Percentiles rank a stretch among this genome's conserved stretches.
phyloP scores from a whole-genome alignment of 331 rosid genomes.

The Cydonia oblonga region DNA sequence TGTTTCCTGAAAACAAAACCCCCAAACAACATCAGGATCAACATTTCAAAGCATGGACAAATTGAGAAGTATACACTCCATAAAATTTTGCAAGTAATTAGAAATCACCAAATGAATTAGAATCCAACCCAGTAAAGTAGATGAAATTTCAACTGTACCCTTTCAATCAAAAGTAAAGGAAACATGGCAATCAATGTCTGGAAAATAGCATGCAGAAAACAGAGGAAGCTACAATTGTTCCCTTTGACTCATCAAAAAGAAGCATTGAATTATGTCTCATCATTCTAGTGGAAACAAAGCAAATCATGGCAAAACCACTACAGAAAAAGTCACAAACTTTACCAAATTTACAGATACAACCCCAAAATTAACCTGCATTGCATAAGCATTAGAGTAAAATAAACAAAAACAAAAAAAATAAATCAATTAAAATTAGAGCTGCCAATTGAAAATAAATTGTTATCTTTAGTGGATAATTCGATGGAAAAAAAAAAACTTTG shows the following conservation, averaged over 20 bases:
- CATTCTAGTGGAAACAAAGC: conserved; percentile 21
- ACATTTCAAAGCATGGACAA: conserved; percentile 8
- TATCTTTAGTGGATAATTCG: not conserved
- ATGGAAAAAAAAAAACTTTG: not conserved
- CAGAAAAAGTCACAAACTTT: conserved; percentile 20
- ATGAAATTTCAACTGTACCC: not conserved
- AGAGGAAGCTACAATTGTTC: not conserved
- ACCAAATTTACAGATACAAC: conserved; percentile 1
- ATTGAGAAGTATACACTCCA: conserved; percentile 4
- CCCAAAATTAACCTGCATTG: conserved; percentile 4
- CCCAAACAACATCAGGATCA: conserved; percentile 16
- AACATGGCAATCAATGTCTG: conserved; percentile 1
- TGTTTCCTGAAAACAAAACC: conserved; percentile 41
- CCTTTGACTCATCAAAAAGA: not conserved
- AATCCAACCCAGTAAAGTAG: conserved; percentile 9
- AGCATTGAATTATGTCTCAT: conserved; percentile 30
- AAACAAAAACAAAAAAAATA: not conserved
- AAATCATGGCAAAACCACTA: conserved; percentile 31
- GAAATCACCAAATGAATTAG: not conserved
- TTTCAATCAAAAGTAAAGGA: not conserved
- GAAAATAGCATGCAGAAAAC: not conserved
- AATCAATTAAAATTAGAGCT: not conserved
- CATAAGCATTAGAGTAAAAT: not conserved
- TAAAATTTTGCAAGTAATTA: not conserved
- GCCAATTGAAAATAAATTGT: not conserved